A percentile compares a stretch with the other conserved stretches of the same genome.
These are phyloP conservation scores for Rhizodiscina lignyota DNA, from an alignment of 495 filamentous ascomycete species.

Conservation along the genomic window DNA sequence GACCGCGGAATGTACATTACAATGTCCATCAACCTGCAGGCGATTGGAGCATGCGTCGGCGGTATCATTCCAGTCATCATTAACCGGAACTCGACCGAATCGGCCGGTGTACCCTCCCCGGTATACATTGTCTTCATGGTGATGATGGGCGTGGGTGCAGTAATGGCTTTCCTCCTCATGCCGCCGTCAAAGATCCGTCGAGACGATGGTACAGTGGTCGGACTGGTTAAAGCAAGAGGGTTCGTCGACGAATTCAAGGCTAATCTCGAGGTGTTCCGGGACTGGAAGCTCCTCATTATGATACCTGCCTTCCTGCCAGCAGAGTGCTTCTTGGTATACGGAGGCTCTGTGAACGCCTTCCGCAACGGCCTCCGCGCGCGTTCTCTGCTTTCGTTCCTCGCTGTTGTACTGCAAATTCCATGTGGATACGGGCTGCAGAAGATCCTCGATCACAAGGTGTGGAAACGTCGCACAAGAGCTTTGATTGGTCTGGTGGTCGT, in stretches of 20 bases:
- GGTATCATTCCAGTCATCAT: conserved; percentile 12
- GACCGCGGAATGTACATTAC: conserved; percentile 8
- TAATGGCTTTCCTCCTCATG: conserved; percentile 4
- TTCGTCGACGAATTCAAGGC: conserved; percentile 5
- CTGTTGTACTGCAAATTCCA: conserved; percentile 5
- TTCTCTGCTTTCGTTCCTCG: conserved; percentile 5
- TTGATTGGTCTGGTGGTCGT: conserved; percentile 3
- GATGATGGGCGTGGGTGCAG: conserved; percentile 7
- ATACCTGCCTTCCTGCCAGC: conserved; percentile 7
- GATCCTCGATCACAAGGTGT: conserved; percentile 6
- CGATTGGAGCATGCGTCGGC: conserved; percentile 6
- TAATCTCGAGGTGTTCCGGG: conserved; percentile 5
- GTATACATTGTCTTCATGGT: conserved; percentile 10
- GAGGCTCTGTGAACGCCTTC: conserved; percentile 7
- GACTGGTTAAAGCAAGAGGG: conserved; percentile 1
- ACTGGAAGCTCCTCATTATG: conserved; percentile 7
- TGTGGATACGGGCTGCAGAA: conserved; percentile 6
- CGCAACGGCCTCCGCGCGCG: conserved; percentile 5
- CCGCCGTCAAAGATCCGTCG: conserved; percentile 3
- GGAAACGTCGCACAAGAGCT: conserved; percentile 4
- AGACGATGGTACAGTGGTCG: conserved; percentile 6
- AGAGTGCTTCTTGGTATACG: conserved; percentile 7
- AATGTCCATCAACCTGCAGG: conserved; percentile 8
- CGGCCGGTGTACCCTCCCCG: conserved; percentile 6
- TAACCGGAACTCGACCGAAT: conserved; percentile 6